Conservation (phyloP, 148 eudicot species). For the Vaccinium myrtillus region DNA sequence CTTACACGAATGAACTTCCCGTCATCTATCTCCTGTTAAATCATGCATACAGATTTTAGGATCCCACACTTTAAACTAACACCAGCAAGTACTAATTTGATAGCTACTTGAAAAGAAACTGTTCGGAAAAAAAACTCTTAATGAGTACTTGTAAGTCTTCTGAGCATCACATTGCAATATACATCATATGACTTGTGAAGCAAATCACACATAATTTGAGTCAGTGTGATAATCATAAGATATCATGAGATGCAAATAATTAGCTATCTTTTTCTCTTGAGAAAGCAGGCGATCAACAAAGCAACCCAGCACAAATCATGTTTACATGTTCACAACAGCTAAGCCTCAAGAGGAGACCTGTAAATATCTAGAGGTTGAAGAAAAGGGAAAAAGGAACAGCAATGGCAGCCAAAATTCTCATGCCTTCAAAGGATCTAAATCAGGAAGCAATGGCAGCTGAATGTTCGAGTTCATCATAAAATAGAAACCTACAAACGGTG, state of each 20-base stretch:
- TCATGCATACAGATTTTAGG: too few relatives aligned
- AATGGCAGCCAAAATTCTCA: background rate
- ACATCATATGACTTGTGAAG: background rate
- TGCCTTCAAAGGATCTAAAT: background rate
- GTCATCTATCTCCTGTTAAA: conserved; percentile 59
- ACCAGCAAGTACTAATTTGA: background rate
- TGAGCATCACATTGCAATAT: background rate
- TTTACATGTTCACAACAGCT: background rate
- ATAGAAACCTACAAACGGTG: too few relatives aligned
- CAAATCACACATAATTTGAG: background rate
- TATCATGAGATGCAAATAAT: background rate
- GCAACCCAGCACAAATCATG: background rate
- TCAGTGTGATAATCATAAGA: background rate
- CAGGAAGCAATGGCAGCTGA: too few relatives aligned
- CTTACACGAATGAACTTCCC: conserved; percentile 78
- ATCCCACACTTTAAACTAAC: background rate
- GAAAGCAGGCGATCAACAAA: background rate
- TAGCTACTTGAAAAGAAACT: background rate
- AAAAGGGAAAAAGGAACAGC: background rate
- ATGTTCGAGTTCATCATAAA: too few relatives aligned
- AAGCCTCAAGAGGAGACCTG: background rate
- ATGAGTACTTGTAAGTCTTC: background rate
- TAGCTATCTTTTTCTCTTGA: background rate
- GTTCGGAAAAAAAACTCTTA: background rate
- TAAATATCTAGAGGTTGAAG: background rate